Evolutionary conservation across 106 monocot genomes (phyloP).

Genomic region (Ottelia alismoides): DNA sequence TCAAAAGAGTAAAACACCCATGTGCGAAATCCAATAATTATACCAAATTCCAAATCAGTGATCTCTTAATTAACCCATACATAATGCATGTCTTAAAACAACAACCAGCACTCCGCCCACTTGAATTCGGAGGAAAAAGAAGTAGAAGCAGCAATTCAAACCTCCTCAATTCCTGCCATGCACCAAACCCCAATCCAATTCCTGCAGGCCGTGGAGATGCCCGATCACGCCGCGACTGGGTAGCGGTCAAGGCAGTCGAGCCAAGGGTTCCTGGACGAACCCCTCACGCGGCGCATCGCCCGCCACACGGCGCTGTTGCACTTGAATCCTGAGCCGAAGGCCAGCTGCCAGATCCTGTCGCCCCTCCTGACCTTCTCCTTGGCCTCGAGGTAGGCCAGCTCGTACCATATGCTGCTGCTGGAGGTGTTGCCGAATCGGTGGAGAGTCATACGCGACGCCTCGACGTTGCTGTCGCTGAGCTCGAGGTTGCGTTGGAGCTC

Average conservation of each 20-base stretch:
- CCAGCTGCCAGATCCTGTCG: conserved; percentile 81
- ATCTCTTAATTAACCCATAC: too few relatives aligned
- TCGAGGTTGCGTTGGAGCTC: conserved; percentile 70
- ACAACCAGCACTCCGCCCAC: too few relatives aligned
- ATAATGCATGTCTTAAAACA: too few relatives aligned
- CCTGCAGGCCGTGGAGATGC: too few relatives aligned
- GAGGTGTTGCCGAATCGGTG: conserved; percentile 85
- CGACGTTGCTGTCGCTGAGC: conserved; percentile 48
- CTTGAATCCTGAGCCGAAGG: conserved; percentile 92
- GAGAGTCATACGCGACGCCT: conserved; percentile 59
- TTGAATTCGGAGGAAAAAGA: too few relatives aligned
- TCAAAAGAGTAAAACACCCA: too few relatives aligned
- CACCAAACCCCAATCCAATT: too few relatives aligned
- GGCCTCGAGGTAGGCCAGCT: conserved; percentile 85
- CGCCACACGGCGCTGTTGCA: conserved; percentile 90
- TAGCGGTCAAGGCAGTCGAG: conserved; percentile 47
- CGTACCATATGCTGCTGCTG: conserved; percentile 91
- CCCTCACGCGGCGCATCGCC: conserved; percentile 35
- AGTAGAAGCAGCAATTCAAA: too few relatives aligned
- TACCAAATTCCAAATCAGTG: too few relatives aligned
- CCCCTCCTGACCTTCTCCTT: conserved; percentile 59
- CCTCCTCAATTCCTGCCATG: too few relatives aligned
- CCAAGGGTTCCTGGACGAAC: conserved; percentile 60
- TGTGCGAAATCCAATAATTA: too few relatives aligned
- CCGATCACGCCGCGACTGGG: too few relatives aligned